Conservation (phyloP, 1,284 basidiomycete species). For the Sanghuangporus baumii region DNA sequence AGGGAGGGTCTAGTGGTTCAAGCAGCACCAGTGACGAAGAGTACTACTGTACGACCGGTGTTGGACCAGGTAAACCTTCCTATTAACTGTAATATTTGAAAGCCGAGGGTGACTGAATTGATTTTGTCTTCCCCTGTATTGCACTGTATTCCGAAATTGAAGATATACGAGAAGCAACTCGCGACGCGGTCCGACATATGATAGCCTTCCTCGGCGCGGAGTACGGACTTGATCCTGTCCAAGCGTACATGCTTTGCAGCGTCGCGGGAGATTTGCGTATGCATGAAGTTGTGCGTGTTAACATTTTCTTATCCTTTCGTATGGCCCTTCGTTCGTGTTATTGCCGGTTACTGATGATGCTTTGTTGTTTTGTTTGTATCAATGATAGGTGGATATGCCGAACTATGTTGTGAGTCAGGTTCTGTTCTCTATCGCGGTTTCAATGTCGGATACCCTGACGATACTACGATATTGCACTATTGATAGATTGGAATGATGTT, state of each 20-base stretch:
- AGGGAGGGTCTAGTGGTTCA: slow-evolving; percentile 20
- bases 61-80: slow-evolving; percentile 36
- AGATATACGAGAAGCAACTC: slow-evolving; percentile 50
- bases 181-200: slow-evolving; percentile 51
- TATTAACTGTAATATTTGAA: background rate
- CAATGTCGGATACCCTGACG: background rate
- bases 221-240: slow-evolving; percentile 35
- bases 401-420: slow-evolving; percentile 48
- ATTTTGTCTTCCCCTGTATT: background rate
- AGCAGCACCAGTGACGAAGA: slow-evolving; percentile 28
- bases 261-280: slow-evolving; percentile 53
- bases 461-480: background rate
- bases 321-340: background rate
- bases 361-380: background rate
- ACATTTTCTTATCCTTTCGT: background rate
- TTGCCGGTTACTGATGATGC: background rate
- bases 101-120: background rate
- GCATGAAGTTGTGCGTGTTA: slow-evolving; percentile 49
- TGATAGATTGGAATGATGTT: slow-evolving; percentile 29
- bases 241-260: slow-evolving; percentile 59
- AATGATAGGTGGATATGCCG: slow-evolving; percentile 53
- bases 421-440: background rate
- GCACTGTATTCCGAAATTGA: background rate
- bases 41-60: slow-evolving; percentile 54
- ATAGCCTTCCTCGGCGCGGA: slow-evolving; percentile 43